Percentiles rank a stretch among this genome's conserved stretches.
Evolutionary conservation across 2,329 filamentous ascomycete genomes (phyloP).

Genomic region (Penicillium sp.): DNA sequence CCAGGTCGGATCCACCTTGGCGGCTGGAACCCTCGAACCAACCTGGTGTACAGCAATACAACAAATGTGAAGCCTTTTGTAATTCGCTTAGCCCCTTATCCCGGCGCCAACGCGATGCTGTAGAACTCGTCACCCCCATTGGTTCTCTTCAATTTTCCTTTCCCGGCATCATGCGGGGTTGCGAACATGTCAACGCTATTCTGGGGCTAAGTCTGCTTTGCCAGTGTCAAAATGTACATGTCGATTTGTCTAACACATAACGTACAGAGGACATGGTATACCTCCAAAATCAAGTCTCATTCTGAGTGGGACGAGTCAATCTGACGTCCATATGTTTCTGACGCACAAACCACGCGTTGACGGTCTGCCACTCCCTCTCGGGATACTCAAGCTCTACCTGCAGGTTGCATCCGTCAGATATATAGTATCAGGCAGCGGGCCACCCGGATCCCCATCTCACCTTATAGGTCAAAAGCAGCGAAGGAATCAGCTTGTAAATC

Average conservation of each 20-base stretch:
- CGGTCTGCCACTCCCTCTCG: conserved; percentile 21
- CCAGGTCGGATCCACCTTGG: not conserved
- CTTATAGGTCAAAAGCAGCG: conserved; percentile 42
- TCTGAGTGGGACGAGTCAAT: conserved; percentile 10
- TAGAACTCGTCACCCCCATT: not conserved
- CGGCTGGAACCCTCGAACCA: not conserved
- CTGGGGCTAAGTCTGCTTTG: not conserved
- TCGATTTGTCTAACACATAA: not conserved
- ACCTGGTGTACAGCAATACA: not conserved
- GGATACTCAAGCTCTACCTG: conserved; percentile 22
- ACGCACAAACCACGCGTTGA: conserved; percentile 57
- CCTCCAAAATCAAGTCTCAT: not conserved
- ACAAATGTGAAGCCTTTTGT: not conserved
- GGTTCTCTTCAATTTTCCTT: not conserved
- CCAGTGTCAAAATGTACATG: not conserved
- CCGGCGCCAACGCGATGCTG: not conserved
- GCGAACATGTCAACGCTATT: not conserved
- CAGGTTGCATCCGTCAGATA: not conserved
- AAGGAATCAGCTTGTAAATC: conserved; percentile 61
- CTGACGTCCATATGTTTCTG: conserved; percentile 35
- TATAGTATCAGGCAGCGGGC: too few species aligned
- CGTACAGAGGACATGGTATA: not conserved
- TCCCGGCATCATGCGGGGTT: not conserved
- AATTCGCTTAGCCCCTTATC: not conserved
- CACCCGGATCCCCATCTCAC: conserved; percentile 9